Evolutionary conservation across 2,329 filamentous ascomycete species (phyloP).

Genomic region (Metarhizium guizhouense): DNA sequence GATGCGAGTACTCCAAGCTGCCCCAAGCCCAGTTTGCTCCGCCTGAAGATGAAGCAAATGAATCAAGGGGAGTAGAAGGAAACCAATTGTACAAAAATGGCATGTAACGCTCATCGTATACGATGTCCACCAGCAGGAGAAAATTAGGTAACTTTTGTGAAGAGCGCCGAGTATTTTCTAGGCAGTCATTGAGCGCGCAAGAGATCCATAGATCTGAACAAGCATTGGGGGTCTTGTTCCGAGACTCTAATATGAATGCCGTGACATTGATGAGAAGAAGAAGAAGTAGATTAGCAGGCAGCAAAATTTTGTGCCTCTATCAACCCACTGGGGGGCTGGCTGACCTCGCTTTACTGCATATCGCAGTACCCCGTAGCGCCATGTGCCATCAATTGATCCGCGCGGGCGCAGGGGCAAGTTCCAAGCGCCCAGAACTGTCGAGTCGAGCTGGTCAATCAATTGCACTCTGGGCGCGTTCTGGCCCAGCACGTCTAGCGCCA

Average conservation of each 20-base stretch:
- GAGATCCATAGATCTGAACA: conserved; percentile 84
- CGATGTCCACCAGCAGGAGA: conserved; percentile 35
- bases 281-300: conserved; percentile 17
- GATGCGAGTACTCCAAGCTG: conserved; percentile 72
- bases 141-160: conserved; percentile 60
- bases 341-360: conserved; percentile 18
- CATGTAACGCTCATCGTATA: conserved; percentile 37
- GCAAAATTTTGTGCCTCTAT: conserved; percentile 16
- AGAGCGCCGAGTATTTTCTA: conserved; percentile 70
- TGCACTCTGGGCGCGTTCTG: too few species aligned
- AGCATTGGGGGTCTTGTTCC: conserved; percentile 84
- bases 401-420: too few species aligned
- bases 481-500: background rate
- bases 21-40: conserved; percentile 70
- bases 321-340: background rate
- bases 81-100: conserved; percentile 8
- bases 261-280: conserved; percentile 61
- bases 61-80: conserved; percentile 24
- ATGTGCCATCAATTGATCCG: too few species aligned
- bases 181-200: conserved; percentile 97
- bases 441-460: too few species aligned
- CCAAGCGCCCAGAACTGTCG: too few species aligned
- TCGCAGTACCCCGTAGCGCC: conserved; percentile 7
- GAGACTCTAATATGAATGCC: conserved; percentile 99
- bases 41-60: conserved; percentile 77